phyloP scores from a whole-genome alignment of 305 asterid species.

The Fraxinus sp. region DNA sequence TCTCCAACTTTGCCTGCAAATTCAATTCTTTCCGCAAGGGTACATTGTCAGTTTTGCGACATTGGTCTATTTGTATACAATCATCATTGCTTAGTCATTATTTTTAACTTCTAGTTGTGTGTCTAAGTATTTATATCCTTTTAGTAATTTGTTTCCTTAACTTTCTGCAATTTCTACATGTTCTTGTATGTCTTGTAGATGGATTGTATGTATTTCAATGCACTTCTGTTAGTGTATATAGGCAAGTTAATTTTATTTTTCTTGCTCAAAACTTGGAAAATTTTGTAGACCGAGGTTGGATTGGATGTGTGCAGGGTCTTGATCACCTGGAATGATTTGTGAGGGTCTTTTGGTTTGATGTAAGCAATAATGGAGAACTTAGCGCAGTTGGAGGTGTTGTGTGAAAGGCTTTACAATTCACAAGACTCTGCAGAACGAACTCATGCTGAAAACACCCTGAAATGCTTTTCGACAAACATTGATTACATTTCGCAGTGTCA shows the following conservation, averaged over 20 bases:
- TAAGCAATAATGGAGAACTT: slow-evolving; percentile 84
- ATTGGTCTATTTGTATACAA: slow-evolving; percentile 31
- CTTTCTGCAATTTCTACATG: slow-evolving; percentile 20
- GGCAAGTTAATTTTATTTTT: neutral
- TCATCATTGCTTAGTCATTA: slow-evolving; percentile 27
- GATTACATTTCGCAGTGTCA: slow-evolving; percentile 98
- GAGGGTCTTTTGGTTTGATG: slow-evolving; percentile 43
- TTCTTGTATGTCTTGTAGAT: slow-evolving; percentile 16
- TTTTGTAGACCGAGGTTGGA: slow-evolving; percentile 76
- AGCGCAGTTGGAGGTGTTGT: slow-evolving; percentile 92
- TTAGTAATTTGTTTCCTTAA: slow-evolving; percentile 16
- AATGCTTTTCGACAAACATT: slow-evolving; percentile 91
- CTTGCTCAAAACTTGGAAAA: slow-evolving; percentile 35
- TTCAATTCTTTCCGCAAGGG: slow-evolving; percentile 32
- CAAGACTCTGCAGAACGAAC: slow-evolving; percentile 94
- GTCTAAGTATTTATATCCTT: slow-evolving; percentile 23
- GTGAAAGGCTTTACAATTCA: slow-evolving; percentile 97
- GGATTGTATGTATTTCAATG: slow-evolving; percentile 31
- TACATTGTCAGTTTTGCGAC: slow-evolving; percentile 31
- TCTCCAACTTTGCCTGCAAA: slow-evolving; percentile 33
- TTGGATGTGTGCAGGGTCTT: slow-evolving; percentile 66
- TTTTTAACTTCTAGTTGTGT: slow-evolving; percentile 21
- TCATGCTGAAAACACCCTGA: slow-evolving; percentile 93
- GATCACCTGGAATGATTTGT: slow-evolving; percentile 54
- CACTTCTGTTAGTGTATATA: slow-evolving; percentile 11